Evolutionary conservation across 768 basidiomycete genomes (phyloP).

Genomic region (Boletus rubroflammeus): DNA sequence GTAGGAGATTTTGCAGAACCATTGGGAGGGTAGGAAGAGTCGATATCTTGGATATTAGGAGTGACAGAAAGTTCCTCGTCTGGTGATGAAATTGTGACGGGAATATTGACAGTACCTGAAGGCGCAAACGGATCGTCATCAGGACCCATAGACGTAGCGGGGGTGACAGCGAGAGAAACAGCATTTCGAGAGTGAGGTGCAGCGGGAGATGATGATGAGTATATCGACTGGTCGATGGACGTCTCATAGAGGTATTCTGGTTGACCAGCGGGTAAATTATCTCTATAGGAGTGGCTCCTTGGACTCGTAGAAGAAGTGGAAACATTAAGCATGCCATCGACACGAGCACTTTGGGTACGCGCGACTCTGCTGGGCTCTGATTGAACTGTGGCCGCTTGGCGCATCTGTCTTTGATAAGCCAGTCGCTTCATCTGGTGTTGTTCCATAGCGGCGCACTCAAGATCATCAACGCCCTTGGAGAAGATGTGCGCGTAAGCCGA

Average conservation of each 20-base stretch:
- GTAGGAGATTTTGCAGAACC: conserved; percentile 33
- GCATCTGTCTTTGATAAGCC: conserved; percentile 80
- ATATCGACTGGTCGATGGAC: conserved; percentile 53
- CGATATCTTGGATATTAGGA: conserved; percentile 19
- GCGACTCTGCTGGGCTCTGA: conserved; percentile 32
- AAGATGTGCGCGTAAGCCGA: conserved; percentile 48
- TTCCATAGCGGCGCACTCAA: conserved; percentile 78
- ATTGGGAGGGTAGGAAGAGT: conserved; percentile 20
- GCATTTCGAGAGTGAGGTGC: conserved; percentile 39
- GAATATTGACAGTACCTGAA: conserved; percentile 27
- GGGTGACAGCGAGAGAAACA: conserved; percentile 41
- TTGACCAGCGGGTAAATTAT: conserved; percentile 43
- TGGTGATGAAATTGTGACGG: conserved; percentile 29
- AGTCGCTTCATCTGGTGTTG: conserved; percentile 81
- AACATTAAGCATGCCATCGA: conserved; percentile 40
- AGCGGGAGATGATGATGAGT: conserved; percentile 35
- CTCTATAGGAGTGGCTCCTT: conserved; percentile 45
- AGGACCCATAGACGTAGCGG: conserved; percentile 38
- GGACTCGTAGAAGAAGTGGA: conserved; percentile 33
- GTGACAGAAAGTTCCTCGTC: conserved; percentile 20
- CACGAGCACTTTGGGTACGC: conserved; percentile 54
- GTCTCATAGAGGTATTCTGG: conserved; percentile 78
- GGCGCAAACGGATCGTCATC: conserved; percentile 76
- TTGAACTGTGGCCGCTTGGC: conserved; percentile 41
- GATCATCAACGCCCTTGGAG: conserved; percentile 66